Evolutionary conservation across 164 flowering plant species (phyloP).

Genomic region (Litsea cubeba): DNA sequence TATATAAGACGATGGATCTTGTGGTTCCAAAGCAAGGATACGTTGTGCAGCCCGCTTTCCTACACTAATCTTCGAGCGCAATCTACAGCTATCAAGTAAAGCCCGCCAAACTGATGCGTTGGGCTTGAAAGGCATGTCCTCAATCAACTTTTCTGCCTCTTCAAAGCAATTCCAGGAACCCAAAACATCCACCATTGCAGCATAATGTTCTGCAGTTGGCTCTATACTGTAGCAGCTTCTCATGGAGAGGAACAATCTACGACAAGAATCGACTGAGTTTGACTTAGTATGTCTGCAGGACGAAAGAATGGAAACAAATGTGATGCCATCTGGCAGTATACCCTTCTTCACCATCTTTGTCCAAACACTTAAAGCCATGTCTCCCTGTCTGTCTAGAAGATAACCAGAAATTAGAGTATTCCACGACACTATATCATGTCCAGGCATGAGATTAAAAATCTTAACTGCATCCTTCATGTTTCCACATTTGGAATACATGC

Average conservation of each 20-base stretch:
- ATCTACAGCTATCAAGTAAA: constrained; percentile 66
- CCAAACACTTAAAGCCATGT: constrained; percentile 61
- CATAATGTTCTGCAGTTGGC: constrained; percentile 76
- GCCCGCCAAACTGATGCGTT: constrained; percentile 70
- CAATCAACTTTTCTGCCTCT: constrained; percentile 68
- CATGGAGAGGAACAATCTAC: constrained; percentile 58
- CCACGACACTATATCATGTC: constrained; percentile 71
- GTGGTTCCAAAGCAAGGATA: constrained; percentile 57
- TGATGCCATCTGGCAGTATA: constrained; percentile 52
- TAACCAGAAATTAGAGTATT: constrained; percentile 61
- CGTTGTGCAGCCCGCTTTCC: constrained; percentile 57
- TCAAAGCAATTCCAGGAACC: constrained; percentile 69
- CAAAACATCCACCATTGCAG: constrained; percentile 61
- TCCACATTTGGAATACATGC: constrained; percentile 82
- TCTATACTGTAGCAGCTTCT: constrained; percentile 38
- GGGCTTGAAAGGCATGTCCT: constrained; percentile 57
- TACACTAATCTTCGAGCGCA: constrained; percentile 38
- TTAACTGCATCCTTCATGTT: constrained; percentile 50
- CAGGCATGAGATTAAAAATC: constrained; percentile 52
- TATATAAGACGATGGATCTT: constrained; percentile 61
- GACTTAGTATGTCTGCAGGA: constrained; percentile 55
- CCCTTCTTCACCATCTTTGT: constrained; percentile 42
- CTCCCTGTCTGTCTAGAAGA: constrained; percentile 72
- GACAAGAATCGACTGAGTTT: constrained; percentile 50
- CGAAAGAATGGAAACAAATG: constrained; percentile 57